Evolutionary conservation across 73 alveolate genomes (phyloP).

Genomic region (Paraurostyla sp.): DNA sequence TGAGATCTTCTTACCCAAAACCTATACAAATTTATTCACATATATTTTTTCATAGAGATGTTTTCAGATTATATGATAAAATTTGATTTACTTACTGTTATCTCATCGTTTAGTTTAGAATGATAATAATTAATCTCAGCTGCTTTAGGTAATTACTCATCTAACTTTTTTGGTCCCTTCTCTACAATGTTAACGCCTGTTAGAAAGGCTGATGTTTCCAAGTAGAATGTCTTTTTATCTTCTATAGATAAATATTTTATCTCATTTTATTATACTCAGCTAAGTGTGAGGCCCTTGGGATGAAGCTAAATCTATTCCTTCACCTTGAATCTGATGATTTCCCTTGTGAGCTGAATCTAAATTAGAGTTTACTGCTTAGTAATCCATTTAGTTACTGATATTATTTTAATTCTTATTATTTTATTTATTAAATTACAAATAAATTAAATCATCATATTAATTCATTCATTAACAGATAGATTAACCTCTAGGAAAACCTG

Average conservation of each 20-base stretch:
- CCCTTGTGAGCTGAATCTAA: not conserved
- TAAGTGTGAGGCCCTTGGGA: not conserved
- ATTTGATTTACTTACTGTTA: slow-evolving; percentile 6
- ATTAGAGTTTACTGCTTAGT: not conserved
- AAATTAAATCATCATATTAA: no score
- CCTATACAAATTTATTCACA: slow-evolving; percentile 12
- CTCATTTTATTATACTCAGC: not conserved
- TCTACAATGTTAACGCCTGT: slow-evolving; percentile 47
- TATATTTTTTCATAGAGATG: no score
- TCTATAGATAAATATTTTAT: not conserved
- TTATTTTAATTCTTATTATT: not conserved
- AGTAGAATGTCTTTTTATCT: slow-evolving; percentile 46
- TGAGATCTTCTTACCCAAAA: slow-evolving; percentile 51
- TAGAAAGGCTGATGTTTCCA: slow-evolving; percentile 50
- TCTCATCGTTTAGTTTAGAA: slow-evolving; percentile 1
- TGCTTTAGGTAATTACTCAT: slow-evolving; percentile 16
- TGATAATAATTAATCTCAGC: slow-evolving; percentile 27
- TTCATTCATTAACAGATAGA: no score
- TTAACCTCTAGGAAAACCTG: no score
- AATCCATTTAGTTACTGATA: no score
- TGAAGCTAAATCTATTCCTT: not conserved
- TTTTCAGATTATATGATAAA: no score
- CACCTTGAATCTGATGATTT: slow-evolving; percentile 19
- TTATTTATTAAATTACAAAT: not conserved
- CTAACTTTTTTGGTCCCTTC: slow-evolving; percentile 30